Conservation (phyloP, 768 basidiomycete species). For the Chalciporus pseudorubinellus region DNA sequence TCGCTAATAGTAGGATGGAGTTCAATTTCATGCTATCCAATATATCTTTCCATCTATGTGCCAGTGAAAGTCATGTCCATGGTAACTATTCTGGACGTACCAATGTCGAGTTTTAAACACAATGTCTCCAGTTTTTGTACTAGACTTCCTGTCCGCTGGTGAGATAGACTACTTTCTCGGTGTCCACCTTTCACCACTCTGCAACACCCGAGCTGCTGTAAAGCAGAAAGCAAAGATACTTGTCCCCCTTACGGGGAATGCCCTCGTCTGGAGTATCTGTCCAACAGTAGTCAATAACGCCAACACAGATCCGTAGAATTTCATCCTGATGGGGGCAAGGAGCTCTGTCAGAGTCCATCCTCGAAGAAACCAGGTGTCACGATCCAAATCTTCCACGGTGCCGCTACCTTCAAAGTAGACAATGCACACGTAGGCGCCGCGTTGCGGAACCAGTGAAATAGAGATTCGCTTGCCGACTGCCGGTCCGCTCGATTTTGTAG, state of each 20-base stretch:
- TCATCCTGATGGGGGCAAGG: constrained; percentile 18
- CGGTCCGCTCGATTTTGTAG: neutral
- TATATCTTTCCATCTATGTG: too few relatives aligned
- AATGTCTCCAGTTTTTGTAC: constrained; percentile 5
- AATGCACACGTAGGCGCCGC: constrained; percentile 21
- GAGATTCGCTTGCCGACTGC: neutral
- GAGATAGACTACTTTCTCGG: constrained; percentile 19
- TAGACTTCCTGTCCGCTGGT: constrained; percentile 5
- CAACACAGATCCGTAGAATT: constrained; percentile 21
- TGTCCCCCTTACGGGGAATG: neutral
- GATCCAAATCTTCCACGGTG: constrained; percentile 3
- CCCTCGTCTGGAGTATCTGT: constrained; percentile 11
- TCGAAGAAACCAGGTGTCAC: constrained; percentile 15
- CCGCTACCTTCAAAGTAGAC: constrained; percentile 8
- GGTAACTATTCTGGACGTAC: neutral
- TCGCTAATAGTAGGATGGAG: too few relatives aligned
- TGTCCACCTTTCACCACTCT: constrained; percentile 12
- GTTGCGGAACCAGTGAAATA: constrained; percentile 22
- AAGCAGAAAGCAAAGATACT: constrained; percentile 21
- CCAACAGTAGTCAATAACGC: constrained; percentile 23
- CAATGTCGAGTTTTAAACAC: neutral
- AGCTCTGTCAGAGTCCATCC: constrained; percentile 18
- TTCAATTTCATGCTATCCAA: too few relatives aligned
- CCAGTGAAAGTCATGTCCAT: too few relatives aligned
- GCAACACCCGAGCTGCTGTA: neutral